Evolutionary conservation across 306 rosid species (phyloP).

Genomic region (Sechiopsis laciniata): DNA sequence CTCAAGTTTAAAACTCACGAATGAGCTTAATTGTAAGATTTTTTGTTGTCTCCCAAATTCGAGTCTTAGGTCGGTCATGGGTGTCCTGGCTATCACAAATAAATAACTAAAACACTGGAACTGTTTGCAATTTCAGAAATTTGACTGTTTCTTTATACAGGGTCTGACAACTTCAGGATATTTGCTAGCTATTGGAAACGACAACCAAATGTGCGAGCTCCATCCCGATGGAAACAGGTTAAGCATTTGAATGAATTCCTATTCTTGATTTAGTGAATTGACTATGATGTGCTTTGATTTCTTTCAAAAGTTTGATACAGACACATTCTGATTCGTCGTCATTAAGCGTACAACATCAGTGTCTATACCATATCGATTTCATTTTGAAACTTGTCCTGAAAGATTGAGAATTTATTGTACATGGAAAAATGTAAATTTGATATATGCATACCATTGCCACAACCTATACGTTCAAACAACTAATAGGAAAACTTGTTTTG

Average conservation of each 20-base stretch:
- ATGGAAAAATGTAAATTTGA: not conserved
- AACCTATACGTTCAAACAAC: not conserved
- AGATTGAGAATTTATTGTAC: not conserved
- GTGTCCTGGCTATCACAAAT: too few relatives aligned
- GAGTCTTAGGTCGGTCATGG: too few relatives aligned
- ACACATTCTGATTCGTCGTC: not conserved
- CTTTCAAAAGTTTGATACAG: not conserved
- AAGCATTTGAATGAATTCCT: constrained; percentile 2
- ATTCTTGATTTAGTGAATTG: constrained; percentile 1
- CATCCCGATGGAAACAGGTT: constrained; percentile 97
- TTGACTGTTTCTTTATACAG: constrained; percentile 33
- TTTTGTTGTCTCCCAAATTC: too few relatives aligned
- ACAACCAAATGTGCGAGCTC: constrained; percentile 78
- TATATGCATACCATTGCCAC: not conserved
- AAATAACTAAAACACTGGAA: not conserved
- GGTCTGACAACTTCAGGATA: constrained; percentile 63
- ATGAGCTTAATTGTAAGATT: too few relatives aligned
- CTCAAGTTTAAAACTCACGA: too few relatives aligned
- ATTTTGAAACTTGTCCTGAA: not conserved
- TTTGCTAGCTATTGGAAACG: constrained; percentile 73
- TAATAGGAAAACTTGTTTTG: not conserved
- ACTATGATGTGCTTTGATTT: not conserved
- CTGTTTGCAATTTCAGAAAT: not conserved
- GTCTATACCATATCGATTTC: not conserved
- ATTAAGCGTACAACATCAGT: not conserved